Conservation (phyloP, 2,329 filamentous ascomycete species). For the Penicillium fuscoglaucum region DNA sequence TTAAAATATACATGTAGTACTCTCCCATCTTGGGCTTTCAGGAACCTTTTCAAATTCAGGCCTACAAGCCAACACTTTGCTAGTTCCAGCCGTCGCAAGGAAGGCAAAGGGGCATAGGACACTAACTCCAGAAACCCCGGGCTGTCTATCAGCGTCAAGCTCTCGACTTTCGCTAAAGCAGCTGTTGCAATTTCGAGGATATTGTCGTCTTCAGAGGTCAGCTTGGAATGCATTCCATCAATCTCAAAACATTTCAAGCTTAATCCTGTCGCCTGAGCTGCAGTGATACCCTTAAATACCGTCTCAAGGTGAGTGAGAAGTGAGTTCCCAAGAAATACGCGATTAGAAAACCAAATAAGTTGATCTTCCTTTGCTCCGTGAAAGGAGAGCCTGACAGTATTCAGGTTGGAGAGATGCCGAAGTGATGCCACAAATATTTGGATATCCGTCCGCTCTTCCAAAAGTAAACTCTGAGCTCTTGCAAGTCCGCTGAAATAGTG, state of each 20-base stretch:
- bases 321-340: neutral
- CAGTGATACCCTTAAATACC: neutral
- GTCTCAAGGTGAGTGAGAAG: neutral
- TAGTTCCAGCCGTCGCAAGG: neutral
- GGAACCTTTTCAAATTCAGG: neutral
- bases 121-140: neutral
- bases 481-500: neutral
- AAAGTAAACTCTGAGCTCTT: neutral
- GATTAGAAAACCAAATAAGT: slow-evolving; percentile 2
- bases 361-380: neutral
- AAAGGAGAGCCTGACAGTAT: neutral
- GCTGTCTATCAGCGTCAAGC: neutral
- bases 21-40: neutral
- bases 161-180: neutral
- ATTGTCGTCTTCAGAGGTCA: neutral
- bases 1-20: neutral
- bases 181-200: neutral
- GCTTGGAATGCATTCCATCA: neutral
- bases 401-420: neutral
- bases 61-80: neutral
- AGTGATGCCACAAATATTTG: neutral
- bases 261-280: neutral
- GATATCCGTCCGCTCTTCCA: neutral
- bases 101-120: neutral
- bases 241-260: neutral